phyloP scores from a whole-genome alignment of 2,329 filamentous ascomycete genomes.

The Parastagonospora nodorum region DNA sequence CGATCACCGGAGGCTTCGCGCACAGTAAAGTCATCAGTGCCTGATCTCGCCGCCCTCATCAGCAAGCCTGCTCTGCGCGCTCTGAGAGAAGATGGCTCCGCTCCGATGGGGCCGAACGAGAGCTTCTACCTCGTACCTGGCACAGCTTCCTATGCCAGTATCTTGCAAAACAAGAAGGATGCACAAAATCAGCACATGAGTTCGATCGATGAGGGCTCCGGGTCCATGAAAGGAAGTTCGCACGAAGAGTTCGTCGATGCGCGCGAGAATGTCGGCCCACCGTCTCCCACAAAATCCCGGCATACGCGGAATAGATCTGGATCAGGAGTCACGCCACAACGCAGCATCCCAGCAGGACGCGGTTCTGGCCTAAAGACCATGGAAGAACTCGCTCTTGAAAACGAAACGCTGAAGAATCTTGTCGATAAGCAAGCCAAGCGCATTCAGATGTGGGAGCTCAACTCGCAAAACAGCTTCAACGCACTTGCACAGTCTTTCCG shows the following conservation, averaged over 20 bases:
- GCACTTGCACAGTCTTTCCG: conserved; percentile 80
- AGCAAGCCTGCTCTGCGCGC: conserved; percentile 84
- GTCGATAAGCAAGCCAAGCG: conserved; percentile 85
- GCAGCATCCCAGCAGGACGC: conserved; percentile 39
- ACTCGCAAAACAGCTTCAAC: conserved; percentile 83
- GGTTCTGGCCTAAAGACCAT: conserved; percentile 65
- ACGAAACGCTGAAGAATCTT: conserved; percentile 80
- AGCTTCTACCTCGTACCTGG: conserved; percentile 93
- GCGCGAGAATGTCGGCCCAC: conserved; percentile 63
- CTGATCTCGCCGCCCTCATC: conserved; percentile 82
- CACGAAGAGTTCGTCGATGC: conserved; percentile 88
- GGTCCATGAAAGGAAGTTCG: conserved; percentile 34
- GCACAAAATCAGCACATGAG: conserved; percentile 10
- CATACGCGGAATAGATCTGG: conserved; percentile 25
- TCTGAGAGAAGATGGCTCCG: conserved; percentile 66
- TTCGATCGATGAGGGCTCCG: conserved; percentile 48
- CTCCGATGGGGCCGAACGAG: conserved; percentile 52
- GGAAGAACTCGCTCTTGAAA: conserved; percentile 89
- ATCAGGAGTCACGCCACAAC: conserved; percentile 28
- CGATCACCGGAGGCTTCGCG: conserved; percentile 36
- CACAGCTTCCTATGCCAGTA: conserved; percentile 90
- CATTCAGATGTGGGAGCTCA: conserved; percentile 91
- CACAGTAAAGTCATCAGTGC: conserved; percentile 57
- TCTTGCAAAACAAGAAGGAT: conserved; percentile 58
- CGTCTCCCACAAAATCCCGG: conserved; percentile 51